Conservation (phyloP, 768 basidiomycete genomes). For the Pilatotrama ljubarskyi region DNA sequence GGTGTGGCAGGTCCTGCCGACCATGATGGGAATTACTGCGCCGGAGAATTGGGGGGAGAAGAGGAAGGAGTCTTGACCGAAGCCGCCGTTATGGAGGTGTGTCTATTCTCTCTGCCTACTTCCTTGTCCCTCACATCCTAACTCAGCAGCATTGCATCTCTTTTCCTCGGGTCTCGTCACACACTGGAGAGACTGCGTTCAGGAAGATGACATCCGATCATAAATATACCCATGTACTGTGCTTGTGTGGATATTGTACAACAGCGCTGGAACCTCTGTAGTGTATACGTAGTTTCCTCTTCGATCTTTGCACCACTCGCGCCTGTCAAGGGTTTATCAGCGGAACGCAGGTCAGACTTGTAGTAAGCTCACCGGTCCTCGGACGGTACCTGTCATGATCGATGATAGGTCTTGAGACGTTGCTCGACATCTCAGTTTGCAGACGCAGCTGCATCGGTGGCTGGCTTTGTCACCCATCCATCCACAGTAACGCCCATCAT, state of each 20-base stretch:
- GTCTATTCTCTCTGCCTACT: too few relatives aligned
- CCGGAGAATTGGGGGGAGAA: slow-evolving; percentile 15
- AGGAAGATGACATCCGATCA: too few relatives aligned
- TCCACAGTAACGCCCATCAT: slow-evolving; percentile 5
- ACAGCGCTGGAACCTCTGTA: not conserved
- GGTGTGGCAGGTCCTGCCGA: slow-evolving; percentile 18
- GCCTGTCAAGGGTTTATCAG: not conserved
- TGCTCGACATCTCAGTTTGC: not conserved
- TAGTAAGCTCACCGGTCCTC: not conserved
- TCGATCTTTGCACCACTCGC: not conserved
- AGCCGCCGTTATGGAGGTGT: too few relatives aligned
- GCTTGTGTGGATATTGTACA: not conserved
- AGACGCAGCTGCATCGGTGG: not conserved
- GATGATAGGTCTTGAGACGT: too few relatives aligned
- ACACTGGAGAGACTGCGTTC: too few relatives aligned
- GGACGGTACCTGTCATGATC: too few relatives aligned
- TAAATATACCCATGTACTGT: not conserved
- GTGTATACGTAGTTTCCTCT: not conserved
- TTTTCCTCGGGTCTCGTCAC: too few relatives aligned
- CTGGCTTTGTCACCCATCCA: not conserved
- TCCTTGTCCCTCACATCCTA: too few relatives aligned
- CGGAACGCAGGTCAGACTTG: not conserved
- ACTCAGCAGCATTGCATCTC: too few relatives aligned
- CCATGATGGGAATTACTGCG: slow-evolving; percentile 13
- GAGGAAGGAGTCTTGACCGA: slow-evolving; percentile 2